Percentiles rank a stretch among this genome's conserved stretches.
Evolutionary conservation across 768 basidiomycete species (phyloP).

Genomic region (Clitopilus passeckerianus): DNA sequence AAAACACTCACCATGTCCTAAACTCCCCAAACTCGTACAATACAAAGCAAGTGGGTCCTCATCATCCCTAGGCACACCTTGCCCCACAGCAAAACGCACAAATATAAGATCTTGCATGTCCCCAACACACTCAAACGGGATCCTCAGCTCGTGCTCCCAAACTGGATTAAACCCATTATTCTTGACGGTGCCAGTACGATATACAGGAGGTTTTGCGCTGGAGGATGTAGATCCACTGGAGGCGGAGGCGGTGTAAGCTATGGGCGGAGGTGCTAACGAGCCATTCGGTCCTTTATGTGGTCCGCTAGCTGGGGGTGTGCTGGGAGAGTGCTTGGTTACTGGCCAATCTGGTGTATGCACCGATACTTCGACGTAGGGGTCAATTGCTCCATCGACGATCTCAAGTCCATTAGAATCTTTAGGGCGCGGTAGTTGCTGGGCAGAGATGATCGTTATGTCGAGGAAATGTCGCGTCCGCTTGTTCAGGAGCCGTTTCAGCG

Average conservation of each 20-base stretch:
- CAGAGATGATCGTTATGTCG: constrained; percentile 43
- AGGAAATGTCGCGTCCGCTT: constrained; percentile 58
- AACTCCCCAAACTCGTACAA: constrained; percentile 68
- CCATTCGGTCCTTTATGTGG: constrained; percentile 9
- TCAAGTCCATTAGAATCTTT: constrained; percentile 67
- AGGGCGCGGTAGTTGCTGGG: constrained; percentile 80
- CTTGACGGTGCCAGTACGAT: constrained; percentile 62
- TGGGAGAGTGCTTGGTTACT: constrained; percentile 18
- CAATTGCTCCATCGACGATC: constrained; percentile 50
- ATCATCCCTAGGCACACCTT: constrained; percentile 53
- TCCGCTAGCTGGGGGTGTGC: constrained; percentile 10
- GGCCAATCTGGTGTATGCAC: constrained; percentile 77
- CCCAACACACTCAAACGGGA: constrained; percentile 75
- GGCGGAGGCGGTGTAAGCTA: constrained; percentile 4
- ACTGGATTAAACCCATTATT: constrained; percentile 93
- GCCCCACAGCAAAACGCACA: constrained; percentile 72
- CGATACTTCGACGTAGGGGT: constrained; percentile 70
- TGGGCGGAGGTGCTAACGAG: constrained; percentile 9
- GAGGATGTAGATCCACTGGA: constrained; percentile 11
- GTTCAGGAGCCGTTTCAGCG: constrained; percentile 52
- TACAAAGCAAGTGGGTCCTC: constrained; percentile 70
- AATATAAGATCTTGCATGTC: constrained; percentile 83
- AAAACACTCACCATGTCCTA: constrained; percentile 55
- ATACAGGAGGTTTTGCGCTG: constrained; percentile 41
- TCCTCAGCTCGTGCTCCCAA: constrained; percentile 69